Conservation (phyloP, 1,284 basidiomycete genomes). For the Naganishia cerealis region DNA sequence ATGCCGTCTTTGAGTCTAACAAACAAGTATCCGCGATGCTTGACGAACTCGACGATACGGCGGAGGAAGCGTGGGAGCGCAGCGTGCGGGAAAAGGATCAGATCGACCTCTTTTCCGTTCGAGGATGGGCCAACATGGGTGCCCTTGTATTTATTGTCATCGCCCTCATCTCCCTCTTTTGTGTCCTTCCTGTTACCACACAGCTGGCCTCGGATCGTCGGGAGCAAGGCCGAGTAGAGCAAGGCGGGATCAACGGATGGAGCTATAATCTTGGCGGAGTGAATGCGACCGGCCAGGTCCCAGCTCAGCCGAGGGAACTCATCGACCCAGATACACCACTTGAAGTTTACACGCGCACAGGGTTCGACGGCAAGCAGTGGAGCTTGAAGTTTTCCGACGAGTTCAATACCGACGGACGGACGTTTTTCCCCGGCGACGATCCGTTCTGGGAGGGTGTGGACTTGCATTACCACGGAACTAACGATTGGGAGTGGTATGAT, state of each 20-base stretch:
- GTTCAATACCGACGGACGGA: constrained; percentile 68
- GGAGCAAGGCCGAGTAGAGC: constrained; percentile 55
- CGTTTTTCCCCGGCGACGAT: constrained; percentile 58
- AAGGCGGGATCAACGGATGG: constrained; percentile 52
- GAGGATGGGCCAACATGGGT: constrained; percentile 60
- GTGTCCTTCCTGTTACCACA: constrained; percentile 55
- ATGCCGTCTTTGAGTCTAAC: constrained; percentile 8
- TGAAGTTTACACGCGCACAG: constrained; percentile 61
- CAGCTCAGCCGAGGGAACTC: constrained; percentile 58
- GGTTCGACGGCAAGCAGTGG: constrained; percentile 67
- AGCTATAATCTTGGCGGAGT: constrained; percentile 71
- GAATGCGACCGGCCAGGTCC: constrained; percentile 68
- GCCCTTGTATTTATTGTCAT: constrained; percentile 72
- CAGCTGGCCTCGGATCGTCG: constrained; percentile 47
- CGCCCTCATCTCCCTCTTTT: constrained; percentile 74
- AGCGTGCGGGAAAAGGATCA: constrained; percentile 46
- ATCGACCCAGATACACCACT: constrained; percentile 70
- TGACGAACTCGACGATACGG: constrained; percentile 25
- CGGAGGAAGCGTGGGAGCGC: constrained; percentile 30
- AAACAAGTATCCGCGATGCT: constrained; percentile 23
- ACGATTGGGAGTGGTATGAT: constrained; percentile 61
- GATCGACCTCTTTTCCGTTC: constrained; percentile 47
- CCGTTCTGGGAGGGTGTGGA: constrained; percentile 58
- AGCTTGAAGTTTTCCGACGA: constrained; percentile 82
- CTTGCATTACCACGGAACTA: constrained; percentile 60